Conservation (phyloP, 2,329 filamentous ascomycete species). For the Seiridium unicorne region DNA sequence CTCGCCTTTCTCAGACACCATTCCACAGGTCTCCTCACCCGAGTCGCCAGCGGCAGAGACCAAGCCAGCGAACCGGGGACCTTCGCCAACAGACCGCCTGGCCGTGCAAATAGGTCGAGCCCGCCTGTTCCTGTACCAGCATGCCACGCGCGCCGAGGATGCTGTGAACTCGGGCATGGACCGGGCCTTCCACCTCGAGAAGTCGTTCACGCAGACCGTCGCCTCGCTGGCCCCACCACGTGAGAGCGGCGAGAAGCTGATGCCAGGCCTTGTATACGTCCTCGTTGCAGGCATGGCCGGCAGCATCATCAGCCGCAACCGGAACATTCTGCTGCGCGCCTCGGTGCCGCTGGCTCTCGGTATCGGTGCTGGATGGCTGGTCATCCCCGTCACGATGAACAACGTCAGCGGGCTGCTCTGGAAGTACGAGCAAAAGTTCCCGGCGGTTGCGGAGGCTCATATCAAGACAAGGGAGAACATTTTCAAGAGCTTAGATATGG, state of each 20-base stretch:
- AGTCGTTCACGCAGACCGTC: conserved; percentile 84
- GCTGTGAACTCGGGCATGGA: conserved; percentile 81
- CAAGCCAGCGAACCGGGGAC: conserved; percentile 38
- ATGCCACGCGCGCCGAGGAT: conserved; percentile 74
- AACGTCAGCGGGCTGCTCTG: conserved; percentile 86
- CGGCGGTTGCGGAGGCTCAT: conserved; percentile 80
- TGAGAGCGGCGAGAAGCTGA: conserved; percentile 81
- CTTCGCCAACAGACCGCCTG: conserved; percentile 86
- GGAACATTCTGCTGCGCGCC: conserved; percentile 78
- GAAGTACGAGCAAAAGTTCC: conserved; percentile 90
- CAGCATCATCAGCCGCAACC: conserved; percentile 84
- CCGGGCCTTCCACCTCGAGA: conserved; percentile 79
- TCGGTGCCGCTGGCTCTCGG: conserved; percentile 77
- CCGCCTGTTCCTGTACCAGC: conserved; percentile 76
- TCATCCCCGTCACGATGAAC: conserved; percentile 84
- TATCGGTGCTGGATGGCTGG: conserved; percentile 76
- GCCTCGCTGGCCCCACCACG: conserved; percentile 83
- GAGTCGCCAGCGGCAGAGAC: conserved; percentile 15
- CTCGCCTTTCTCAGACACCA: conserved; percentile 31
- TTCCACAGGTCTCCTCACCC: conserved; percentile 24
- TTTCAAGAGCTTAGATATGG: conserved; percentile 68
- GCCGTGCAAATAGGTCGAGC: conserved; percentile 77
- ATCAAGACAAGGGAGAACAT: conserved; percentile 67
- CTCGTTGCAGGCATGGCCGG: conserved; percentile 94
- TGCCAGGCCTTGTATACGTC: conserved; percentile 89